These are phyloP conservation scores for Camellia granthamiana DNA, from an alignment of 148 eudicot genomes.

Conservation along the genomic window DNA sequence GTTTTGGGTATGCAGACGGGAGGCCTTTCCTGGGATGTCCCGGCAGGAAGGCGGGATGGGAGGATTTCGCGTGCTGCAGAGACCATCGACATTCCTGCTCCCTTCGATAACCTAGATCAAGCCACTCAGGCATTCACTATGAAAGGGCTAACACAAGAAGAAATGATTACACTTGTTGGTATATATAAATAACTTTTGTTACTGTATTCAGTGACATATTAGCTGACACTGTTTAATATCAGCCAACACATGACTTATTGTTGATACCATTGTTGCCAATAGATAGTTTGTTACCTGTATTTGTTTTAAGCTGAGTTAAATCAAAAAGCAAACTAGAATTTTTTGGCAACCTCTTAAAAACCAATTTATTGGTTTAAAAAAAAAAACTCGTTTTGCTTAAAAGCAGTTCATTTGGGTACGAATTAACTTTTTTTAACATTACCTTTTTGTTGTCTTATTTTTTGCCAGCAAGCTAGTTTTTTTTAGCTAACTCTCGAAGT, in stretches of 20 bases:
- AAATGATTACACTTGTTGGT: slow-evolving; percentile 44
- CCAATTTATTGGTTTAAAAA: too few relatives aligned
- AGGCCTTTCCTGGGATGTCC: slow-evolving; percentile 36
- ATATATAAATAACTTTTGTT: not conserved
- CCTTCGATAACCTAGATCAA: slow-evolving; percentile 24
- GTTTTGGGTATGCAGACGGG: slow-evolving; percentile 16
- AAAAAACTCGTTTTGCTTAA: too few relatives aligned
- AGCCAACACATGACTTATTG: too few relatives aligned
- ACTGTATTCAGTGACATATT: not conserved
- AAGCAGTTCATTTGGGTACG: too few relatives aligned
- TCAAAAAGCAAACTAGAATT: too few relatives aligned
- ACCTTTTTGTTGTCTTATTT: not conserved
- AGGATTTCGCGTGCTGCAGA: slow-evolving; percentile 38
- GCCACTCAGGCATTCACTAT: slow-evolving; percentile 27
- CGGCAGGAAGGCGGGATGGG: slow-evolving; percentile 48
- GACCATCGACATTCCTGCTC: slow-evolving; percentile 35
- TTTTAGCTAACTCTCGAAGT: too few relatives aligned
- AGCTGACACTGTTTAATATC: too few relatives aligned
- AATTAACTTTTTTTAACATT: too few relatives aligned
- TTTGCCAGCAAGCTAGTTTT: not conserved
- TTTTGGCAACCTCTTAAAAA: too few relatives aligned
- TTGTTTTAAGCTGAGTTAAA: too few relatives aligned
- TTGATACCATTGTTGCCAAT: too few relatives aligned
- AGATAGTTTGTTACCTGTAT: too few relatives aligned
- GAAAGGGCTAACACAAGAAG: slow-evolving; percentile 38